phyloP scores from a whole-genome alignment of 208 protist species.

The Acanthamoeba sp. region DNA sequence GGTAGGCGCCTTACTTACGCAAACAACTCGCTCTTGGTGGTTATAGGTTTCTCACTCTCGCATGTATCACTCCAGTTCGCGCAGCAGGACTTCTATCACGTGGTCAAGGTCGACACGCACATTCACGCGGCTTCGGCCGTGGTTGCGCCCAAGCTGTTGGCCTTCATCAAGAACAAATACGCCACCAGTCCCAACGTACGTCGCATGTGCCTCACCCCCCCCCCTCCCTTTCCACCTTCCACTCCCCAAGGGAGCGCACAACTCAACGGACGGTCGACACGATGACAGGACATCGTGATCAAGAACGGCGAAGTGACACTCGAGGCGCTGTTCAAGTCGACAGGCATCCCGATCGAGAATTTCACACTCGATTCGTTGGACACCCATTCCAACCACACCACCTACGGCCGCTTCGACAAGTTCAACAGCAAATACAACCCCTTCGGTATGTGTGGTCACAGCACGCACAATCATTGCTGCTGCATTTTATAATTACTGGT shows the following conservation, averaged over 20 bases:
- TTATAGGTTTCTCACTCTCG: not conserved
- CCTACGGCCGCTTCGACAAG: slow-evolving; percentile 99
- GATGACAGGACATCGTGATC: slow-evolving; percentile 95
- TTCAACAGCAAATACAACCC: slow-evolving; percentile 99
- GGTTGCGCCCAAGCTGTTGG: slow-evolving; percentile 94
- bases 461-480: no score
- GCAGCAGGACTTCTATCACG: slow-evolving; percentile 96
- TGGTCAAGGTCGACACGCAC: slow-evolving; percentile 98
- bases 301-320: slow-evolving; percentile 89
- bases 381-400: slow-evolving; percentile 90
- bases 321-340: slow-evolving; percentile 86
- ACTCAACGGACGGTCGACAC: no score
- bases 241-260: no score
- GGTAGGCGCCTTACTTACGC: not conserved
- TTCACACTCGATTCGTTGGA: slow-evolving; percentile 97
- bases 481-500: no score
- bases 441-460: not conserved
- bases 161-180: slow-evolving; percentile 96
- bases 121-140: slow-evolving; percentile 97
- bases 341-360: slow-evolving; percentile 88
- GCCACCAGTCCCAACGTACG: slow-evolving; percentile 86
- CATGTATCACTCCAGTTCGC: slow-evolving; percentile 37
- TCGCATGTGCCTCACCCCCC: no score
- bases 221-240: no score
- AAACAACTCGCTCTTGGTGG: slow-evolving; percentile 39